Evolutionary conservation across 306 rosid species (phyloP).

Genomic region (Oxytropis ochrocephala): DNA sequence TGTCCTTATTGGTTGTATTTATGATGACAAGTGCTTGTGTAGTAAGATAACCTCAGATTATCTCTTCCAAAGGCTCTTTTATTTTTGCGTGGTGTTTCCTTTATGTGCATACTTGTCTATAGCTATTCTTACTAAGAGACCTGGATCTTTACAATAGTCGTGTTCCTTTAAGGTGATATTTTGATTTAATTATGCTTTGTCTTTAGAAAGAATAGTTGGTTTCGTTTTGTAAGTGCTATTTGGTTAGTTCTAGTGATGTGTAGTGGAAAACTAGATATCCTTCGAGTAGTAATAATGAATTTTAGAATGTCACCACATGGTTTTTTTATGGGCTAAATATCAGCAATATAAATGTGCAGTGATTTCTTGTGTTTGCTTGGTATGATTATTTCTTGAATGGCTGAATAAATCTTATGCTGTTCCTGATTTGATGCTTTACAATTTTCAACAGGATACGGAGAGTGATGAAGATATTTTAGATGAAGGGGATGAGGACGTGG

Average conservation of each 20-base stretch:
- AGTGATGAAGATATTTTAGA: constrained; percentile 86
- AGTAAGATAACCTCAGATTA: background rate
- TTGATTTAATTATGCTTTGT: background rate
- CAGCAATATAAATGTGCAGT: background rate
- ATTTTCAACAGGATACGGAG: constrained; percentile 57
- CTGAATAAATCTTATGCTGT: background rate
- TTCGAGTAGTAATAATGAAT: constrained; percentile 1
- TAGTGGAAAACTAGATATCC: background rate
- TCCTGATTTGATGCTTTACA: background rate
- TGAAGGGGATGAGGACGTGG: constrained; percentile 82
- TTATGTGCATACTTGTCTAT: background rate
- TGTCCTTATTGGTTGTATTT: background rate
- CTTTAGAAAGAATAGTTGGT: background rate
- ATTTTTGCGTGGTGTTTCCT: background rate
- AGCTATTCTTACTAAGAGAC: background rate
- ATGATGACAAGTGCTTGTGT: background rate
- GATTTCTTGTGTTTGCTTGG: background rate
- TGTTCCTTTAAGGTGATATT: background rate
- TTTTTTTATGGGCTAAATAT: background rate
- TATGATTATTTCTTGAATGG: background rate
- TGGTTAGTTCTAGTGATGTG: background rate
- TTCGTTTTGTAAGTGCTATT: background rate
- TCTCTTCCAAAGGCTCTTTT: background rate
- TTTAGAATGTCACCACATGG: background rate
- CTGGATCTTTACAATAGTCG: background rate